Evolutionary conservation across 192 early-diverging fungal genomes (phyloP).

Genomic region (Lobosporangium transversale): DNA sequence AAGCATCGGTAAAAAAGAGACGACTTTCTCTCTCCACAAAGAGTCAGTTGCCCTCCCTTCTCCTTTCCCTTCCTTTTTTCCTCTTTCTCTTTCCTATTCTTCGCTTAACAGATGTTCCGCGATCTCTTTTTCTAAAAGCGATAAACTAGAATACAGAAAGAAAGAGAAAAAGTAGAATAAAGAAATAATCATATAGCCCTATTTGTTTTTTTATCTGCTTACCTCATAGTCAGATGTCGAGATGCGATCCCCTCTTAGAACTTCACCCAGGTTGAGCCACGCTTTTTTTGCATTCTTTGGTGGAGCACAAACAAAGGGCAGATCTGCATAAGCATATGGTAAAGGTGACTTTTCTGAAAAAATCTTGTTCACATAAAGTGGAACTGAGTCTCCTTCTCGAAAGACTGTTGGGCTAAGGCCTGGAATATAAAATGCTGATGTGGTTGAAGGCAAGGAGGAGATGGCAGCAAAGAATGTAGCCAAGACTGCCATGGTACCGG

Average conservation of each 20-base stretch:
- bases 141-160: no score
- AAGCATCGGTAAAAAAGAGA: no score
- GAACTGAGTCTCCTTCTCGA: constrained; percentile 62
- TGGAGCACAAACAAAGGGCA: constrained; percentile 70
- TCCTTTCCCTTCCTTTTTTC: no score
- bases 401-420: constrained; percentile 51
- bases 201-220: no score
- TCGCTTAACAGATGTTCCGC: no score
- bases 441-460: constrained; percentile 13
- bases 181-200: no score
- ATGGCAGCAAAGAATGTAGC: constrained; percentile 20
- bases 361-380: constrained; percentile 73
- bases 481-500: constrained; percentile 9
- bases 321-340: constrained; percentile 71
- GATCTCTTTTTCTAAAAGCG: no score
- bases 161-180: no score
- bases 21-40: no score
- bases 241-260: constrained; percentile 78
- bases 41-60: no score
- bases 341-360: constrained; percentile 74
- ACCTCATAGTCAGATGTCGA: constrained; percentile 66
- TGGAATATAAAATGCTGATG: constrained; percentile 49
- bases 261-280: constrained; percentile 69
- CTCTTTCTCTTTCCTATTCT: no score
- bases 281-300: constrained; percentile 33